These are phyloP conservation scores for Umbelopsis vinacea DNA, from an alignment of 192 early-diverging fungal species.

Conservation along the genomic window DNA sequence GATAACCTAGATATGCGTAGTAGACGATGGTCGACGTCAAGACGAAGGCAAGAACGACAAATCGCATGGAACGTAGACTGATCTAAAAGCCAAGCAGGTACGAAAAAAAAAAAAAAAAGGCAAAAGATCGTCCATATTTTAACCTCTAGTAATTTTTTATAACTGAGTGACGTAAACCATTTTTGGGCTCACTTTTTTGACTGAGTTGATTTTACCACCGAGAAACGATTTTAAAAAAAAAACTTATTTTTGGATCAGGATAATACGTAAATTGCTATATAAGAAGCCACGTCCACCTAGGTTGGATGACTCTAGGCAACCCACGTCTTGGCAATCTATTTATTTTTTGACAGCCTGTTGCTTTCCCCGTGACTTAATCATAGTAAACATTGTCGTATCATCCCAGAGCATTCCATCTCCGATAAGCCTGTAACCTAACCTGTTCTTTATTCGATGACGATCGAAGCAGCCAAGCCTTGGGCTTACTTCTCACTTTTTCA, in stretches of 20 bases:
- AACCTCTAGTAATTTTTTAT: not conserved
- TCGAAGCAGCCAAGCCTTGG: not conserved
- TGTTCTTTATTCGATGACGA: not conserved
- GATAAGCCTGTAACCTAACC: not conserved
- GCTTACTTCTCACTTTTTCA: no score
- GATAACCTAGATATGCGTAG: slow-evolving; percentile 20
- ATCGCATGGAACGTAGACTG: slow-evolving; percentile 7
- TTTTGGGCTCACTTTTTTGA: not conserved
- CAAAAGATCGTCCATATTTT: not conserved
- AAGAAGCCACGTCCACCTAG: no score
- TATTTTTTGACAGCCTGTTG: not conserved
- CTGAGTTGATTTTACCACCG: not conserved
- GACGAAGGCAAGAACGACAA: slow-evolving; percentile 3
- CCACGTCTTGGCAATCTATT: no score
- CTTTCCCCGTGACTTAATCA: not conserved
- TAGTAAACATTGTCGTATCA: not conserved
- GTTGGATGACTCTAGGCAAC: no score
- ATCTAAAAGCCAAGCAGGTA: not conserved
- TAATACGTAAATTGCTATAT: no score
- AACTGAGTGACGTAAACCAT: not conserved
- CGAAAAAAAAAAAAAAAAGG: not conserved
- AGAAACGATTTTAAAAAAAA: no score
- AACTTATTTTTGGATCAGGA: not conserved
- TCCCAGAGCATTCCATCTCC: not conserved
- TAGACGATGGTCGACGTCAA: slow-evolving; percentile 14